Evolutionary conservation across 225 moss, liverwort and hornwort genomes (phyloP).

Genomic region (Bryoerythrophyllum caledonicum): DNA sequence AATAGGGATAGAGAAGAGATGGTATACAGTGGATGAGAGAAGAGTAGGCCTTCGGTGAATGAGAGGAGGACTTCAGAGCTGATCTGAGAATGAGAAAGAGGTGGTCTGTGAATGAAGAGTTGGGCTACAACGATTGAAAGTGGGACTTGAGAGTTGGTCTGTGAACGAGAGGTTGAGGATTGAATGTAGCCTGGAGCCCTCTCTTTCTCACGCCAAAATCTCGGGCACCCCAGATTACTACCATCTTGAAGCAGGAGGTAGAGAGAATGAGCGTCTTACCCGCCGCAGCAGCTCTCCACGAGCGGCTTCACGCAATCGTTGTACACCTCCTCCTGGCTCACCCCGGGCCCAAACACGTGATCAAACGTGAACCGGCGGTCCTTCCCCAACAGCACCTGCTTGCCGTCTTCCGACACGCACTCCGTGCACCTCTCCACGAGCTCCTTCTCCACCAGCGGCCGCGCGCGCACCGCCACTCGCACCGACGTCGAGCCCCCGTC

Average conservation of each 20-base stretch:
- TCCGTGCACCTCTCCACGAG: slow-evolving; percentile 80
- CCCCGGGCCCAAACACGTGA: slow-evolving; percentile 76
- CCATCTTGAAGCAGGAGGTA: neutral
- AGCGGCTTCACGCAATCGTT: slow-evolving; percentile 89
- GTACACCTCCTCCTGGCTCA: slow-evolving; percentile 84
- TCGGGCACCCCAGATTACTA: too few relatives aligned
- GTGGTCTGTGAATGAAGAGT: too few relatives aligned
- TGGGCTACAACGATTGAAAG: too few relatives aligned
- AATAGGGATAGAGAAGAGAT: too few relatives aligned
- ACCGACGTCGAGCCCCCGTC: slow-evolving; percentile 77
- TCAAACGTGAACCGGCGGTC: slow-evolving; percentile 91
- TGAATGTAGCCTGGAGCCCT: too few relatives aligned
- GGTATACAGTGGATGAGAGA: too few relatives aligned
- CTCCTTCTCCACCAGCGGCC: slow-evolving; percentile 88
- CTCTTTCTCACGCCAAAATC: too few relatives aligned
- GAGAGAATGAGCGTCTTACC: slow-evolving; percentile 49
- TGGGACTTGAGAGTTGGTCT: too few relatives aligned
- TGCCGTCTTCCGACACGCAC: slow-evolving; percentile 73
- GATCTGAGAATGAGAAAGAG: too few relatives aligned
- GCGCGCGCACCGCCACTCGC: slow-evolving; percentile 83
- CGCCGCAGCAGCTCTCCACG: slow-evolving; percentile 89
- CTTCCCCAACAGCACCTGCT: slow-evolving; percentile 74
- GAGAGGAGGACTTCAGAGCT: too few relatives aligned
- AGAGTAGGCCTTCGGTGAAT: too few relatives aligned
- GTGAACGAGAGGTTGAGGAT: too few relatives aligned